Percentiles rank a stretch among this genome's conserved stretches.
Conservation (phyloP, 176 grass and related monocot species). For the Tillandsia leiboldiana region DNA sequence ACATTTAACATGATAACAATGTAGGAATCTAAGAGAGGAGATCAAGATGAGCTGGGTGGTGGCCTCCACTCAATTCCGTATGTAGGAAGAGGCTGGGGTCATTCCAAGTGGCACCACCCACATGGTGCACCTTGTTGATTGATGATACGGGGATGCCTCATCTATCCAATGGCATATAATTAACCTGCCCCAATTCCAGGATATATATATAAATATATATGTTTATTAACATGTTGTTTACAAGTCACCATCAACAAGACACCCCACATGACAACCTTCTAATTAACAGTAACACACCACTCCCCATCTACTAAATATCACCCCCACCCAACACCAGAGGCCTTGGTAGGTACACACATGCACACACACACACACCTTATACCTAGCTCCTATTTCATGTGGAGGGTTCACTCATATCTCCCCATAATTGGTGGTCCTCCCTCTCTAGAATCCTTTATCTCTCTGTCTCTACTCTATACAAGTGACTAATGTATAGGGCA, state of each 20-base stretch:
- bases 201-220: not conserved
- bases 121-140: not conserved
- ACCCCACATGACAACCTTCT: no score
- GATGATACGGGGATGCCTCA: not conserved
- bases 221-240: no score
- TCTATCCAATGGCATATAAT: not conserved
- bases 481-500: not conserved
- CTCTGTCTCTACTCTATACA: not conserved
- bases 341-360: no score
- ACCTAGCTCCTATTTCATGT: not conserved
- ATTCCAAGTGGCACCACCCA: constrained; percentile 13
- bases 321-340: no score
- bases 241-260: no score
- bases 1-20: not conserved
- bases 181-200: not conserved
- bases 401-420: not conserved
- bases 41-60: not conserved
- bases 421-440: constrained; percentile 2
- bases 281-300: no score
- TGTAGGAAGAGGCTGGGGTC: not conserved
- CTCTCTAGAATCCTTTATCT: not conserved
- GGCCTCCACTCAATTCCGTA: not conserved
- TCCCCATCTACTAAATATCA: no score
- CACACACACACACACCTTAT: no score
- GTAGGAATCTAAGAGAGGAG: not conserved